phyloP scores from a whole-genome alignment of 805 yeast species.

The Hanseniaspora lindneri region DNA sequence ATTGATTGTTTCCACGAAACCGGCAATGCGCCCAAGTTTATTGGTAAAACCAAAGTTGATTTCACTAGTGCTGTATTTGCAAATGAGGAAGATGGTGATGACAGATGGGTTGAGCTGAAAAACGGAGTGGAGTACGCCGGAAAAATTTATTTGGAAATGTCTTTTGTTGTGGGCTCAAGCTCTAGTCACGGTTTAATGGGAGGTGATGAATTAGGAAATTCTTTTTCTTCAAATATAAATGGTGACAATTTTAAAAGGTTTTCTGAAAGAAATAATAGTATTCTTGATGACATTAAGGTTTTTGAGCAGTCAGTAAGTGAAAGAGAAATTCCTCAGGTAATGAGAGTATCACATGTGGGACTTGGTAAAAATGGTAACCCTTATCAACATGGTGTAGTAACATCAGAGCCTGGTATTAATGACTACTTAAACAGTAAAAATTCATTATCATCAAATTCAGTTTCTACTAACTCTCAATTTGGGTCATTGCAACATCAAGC shows the following conservation, averaged over 20 bases:
- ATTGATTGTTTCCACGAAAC: slow-evolving; percentile 69
- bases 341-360: slow-evolving; percentile 20
- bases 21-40: slow-evolving; percentile 72
- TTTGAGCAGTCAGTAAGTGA: slow-evolving; percentile 25
- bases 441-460: not conserved
- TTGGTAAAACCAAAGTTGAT: slow-evolving; percentile 72
- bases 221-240: slow-evolving; percentile 1
- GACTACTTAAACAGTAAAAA: not conserved
- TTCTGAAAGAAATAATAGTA: not conserved
- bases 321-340: slow-evolving; percentile 28
- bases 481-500: not conserved
- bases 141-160: slow-evolving; percentile 77
- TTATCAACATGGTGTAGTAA: slow-evolving; percentile 4
- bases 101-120: slow-evolving; percentile 67
- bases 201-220: slow-evolving; percentile 9
- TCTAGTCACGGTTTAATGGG: slow-evolving; percentile 12
- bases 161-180: slow-evolving; percentile 53
- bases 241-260: not conserved
- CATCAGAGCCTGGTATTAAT: slow-evolving; percentile 12
- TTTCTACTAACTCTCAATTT: no score
- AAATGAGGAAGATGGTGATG: slow-evolving; percentile 62
- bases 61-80: slow-evolving; percentile 59
- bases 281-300: slow-evolving; percentile 17
- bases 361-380: not conserved
- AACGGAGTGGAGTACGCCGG: slow-evolving; percentile 73